phyloP scores from a whole-genome alignment of 2,329 filamentous ascomycete species.

The Aspergillus terreus region DNA sequence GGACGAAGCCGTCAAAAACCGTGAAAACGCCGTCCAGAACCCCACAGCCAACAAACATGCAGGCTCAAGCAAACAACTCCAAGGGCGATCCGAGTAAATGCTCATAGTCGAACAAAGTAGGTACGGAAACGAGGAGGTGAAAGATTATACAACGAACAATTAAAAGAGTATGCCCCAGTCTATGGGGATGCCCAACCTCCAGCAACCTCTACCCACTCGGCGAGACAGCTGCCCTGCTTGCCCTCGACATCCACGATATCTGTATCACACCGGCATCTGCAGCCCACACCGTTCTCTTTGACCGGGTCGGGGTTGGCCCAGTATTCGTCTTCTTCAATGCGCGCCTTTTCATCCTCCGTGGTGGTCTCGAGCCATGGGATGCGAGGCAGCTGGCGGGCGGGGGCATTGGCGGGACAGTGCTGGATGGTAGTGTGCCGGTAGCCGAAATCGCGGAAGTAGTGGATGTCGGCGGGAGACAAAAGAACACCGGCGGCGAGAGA shows the following conservation, averaged over 20 bases:
- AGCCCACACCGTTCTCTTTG: conserved; percentile 95
- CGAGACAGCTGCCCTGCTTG: conserved; percentile 90
- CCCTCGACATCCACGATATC: conserved; percentile 97
- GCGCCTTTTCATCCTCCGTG: conserved; percentile 74
- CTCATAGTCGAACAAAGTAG: conserved; percentile 29
- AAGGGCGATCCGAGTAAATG: conserved; percentile 29
- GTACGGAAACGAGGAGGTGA: conserved; percentile 25
- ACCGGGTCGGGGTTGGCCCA: conserved; percentile 84
- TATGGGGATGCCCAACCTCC: conserved; percentile 78
- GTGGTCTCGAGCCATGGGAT: conserved; percentile 78
- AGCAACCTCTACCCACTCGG: conserved; percentile 96
- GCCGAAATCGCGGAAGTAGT: conserved; percentile 98
- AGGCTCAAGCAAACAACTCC: conserved; percentile 32
- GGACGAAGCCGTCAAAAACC: conserved; percentile 34
- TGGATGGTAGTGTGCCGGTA: conserved; percentile 99
- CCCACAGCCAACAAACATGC: conserved; percentile 30
- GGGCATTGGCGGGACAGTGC: conserved; percentile 95
- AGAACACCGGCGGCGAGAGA: conserved; percentile 91
- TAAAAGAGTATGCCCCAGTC: conserved; percentile 13
- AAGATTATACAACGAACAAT: conserved; percentile 29
- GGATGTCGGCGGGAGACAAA: conserved; percentile 75
- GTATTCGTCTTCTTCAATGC: conserved; percentile 90
- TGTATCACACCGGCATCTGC: conserved; percentile 92
- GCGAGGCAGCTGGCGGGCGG: conserved; percentile 76
- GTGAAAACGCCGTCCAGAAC: conserved; percentile 35